Base-by-base conservation (phyloP, 305 asterid species). In the Ajuga reptans region DNA sequence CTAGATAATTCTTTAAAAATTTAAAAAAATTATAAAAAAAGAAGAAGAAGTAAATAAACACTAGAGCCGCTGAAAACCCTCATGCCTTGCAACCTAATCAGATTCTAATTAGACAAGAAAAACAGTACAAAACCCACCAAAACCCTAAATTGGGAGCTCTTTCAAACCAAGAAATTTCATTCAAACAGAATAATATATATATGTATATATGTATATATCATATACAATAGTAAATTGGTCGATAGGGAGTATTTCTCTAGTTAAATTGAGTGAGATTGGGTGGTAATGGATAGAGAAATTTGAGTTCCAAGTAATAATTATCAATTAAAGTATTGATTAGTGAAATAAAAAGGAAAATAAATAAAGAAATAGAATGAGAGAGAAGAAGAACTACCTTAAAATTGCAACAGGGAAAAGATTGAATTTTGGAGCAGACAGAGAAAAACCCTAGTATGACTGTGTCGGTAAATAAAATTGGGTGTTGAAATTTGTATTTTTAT, bases 11-110 rank as follows among this genome's bases (percentile, higher is more conserved):
- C 2, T 5, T 10, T 0, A 10, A 1, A 21, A 49, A 42, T 18
- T 17, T 42, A n/a, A 10, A 17, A 46, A 37, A 57, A 21, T 41
- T 34, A 8, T 9, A 9, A 0, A 59, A n/a, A 16, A 69, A 72
- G n/a, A n/a, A n/a, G n/a, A n/a, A n/a, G n/a, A 59, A 5, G 52
- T n/a, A 62, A 65, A 52, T 27, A 29, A 60, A 31, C 68, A 67
- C 72, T 74, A 67, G 33, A 82, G 72, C 57, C 72, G 75, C 77
- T 37, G 49, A 73, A 72, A 75, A 41, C 75, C 79, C 76, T 65
- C 80, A 61, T 79, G 56, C 56, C 69, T 60, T 42, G 62, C 78
- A 68, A 49, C 61, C 76, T 74, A 67, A 36, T 61, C 39, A 60
- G 51, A 33, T 15, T 18, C 46, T 9, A 14, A 42, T 6, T 15